These are phyloP conservation scores for Centaurea solstitialis DNA, from an alignment of 129 eudicot genomes.

Conservation along the genomic window DNA sequence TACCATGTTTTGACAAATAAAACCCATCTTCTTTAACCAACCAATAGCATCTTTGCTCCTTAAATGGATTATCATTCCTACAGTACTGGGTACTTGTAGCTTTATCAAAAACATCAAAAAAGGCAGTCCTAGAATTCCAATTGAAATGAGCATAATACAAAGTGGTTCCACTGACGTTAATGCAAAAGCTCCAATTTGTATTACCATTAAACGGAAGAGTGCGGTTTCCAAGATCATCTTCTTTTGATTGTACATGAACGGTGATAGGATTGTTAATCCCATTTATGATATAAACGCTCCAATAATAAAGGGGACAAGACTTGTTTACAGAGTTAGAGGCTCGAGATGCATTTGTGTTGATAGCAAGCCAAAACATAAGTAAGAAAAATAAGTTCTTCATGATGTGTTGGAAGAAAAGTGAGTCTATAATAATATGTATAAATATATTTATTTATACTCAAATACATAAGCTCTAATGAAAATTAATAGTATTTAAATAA, in stretches of 20 bases:
- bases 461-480: no score
- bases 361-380: background rate
- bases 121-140: background rate
- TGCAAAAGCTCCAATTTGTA: constrained; percentile 13
- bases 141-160: constrained; percentile 18
- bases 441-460: no score
- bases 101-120: constrained; percentile 17
- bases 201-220: background rate
- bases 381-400: background rate
- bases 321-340: background rate
- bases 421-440: no score
- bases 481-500: no score
- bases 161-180: background rate
- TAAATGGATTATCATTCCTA: background rate
- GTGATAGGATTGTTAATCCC: background rate
- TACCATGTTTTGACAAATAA: background rate
- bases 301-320: no score
- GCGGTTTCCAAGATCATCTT: constrained; percentile 17
- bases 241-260: constrained; percentile 4
- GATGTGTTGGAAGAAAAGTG: no score
- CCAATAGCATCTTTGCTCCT: constrained; percentile 11
- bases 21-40: constrained; percentile 10
- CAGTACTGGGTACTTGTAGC: background rate
- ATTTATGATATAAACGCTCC: background rate
- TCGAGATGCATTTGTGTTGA: background rate